Evolutionary conservation across 306 rosid species (phyloP), one percentile per base, ranked within the genome.

Genomic region (Pyrus pyrifolia): DNA sequence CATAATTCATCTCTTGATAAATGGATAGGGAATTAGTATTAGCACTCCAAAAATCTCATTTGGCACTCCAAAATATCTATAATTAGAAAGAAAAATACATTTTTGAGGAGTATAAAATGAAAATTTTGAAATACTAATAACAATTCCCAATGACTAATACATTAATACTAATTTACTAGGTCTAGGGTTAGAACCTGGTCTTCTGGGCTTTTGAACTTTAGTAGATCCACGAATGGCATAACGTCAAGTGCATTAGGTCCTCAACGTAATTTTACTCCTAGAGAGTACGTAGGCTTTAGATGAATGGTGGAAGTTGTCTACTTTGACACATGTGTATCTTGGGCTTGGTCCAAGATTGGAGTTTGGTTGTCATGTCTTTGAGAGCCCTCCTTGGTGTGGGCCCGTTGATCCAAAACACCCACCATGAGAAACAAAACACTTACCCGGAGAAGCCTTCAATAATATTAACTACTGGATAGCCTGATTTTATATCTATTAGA

Each of bases 101-200:
- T 30, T 0, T 0, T 4, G 5, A 30, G 1, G 4, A 30, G 4
- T 30, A 1, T 30, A 30, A 0, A 30, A 30, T 30, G 5, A 0
- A 0, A 30, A 0, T 30, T 30, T 30, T 30, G 0, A 0, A 30
- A 30, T 30, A 0, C 33, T 30, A 30, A 30, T 30, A 30, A 30
- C 1, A 30, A 0, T 30, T 30, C 0, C 0, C 0, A 30, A 30
- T 46, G 53, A 2, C 21, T 49, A 46, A 46, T 46, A 14, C 18
- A 3, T 42, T 11, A 11, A 44, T 44, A 44, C 19, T 46, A 46
- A 46, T 49, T 51, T 49, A 49, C 55, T 17, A 49, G 55, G 21
- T 49, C 3, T 1, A 38, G 21, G 8, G 18, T 15, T 51, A 5
- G 21, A 49, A 1, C 55, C 2, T 49, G 55, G 21, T 49, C 55